Percentiles rank a stretch among this genome's conserved stretches.
These are phyloP conservation scores for Allantophomopsis cytisporea DNA, from an alignment of 2,329 filamentous ascomycete genomes.

Conservation along the genomic window DNA sequence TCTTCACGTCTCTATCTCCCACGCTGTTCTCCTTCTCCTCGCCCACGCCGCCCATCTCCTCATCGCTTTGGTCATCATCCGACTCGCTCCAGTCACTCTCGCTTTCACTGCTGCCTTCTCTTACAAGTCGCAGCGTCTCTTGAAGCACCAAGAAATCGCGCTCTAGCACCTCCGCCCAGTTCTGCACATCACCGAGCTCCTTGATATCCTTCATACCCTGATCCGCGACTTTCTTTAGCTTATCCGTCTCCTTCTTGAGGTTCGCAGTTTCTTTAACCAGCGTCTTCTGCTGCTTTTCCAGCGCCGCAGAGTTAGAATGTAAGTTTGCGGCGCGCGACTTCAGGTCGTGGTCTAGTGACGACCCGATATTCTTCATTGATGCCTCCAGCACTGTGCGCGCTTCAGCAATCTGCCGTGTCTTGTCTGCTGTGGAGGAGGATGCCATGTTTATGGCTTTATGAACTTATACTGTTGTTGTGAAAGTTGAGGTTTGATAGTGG, in stretches of 20 bases:
- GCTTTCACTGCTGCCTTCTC: slow-evolving; percentile 17
- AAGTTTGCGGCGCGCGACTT: slow-evolving; percentile 54
- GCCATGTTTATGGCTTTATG: neutral
- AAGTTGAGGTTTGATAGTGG: too few relatives aligned
- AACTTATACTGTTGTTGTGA: too few relatives aligned
- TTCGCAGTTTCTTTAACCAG: slow-evolving; percentile 44
- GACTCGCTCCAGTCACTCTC: neutral
- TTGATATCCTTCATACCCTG: slow-evolving; percentile 53
- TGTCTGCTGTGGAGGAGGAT: neutral
- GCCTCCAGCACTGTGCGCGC: slow-evolving; percentile 46
- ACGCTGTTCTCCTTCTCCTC: neutral
- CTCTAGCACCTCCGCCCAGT: slow-evolving; percentile 77
- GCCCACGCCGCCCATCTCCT: neutral
- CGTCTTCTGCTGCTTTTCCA: slow-evolving; percentile 54
- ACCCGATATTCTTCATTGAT: slow-evolving; percentile 38
- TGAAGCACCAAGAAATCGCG: slow-evolving; percentile 49
- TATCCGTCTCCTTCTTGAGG: slow-evolving; percentile 49
- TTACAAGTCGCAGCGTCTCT: slow-evolving; percentile 47
- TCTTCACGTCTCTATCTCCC: neutral
- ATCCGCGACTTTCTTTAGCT: slow-evolving; percentile 48
- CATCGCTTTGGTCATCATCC: neutral
- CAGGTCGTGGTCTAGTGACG: slow-evolving; percentile 56
- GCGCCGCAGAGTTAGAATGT: slow-evolving; percentile 52
- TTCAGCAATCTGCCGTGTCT: slow-evolving; percentile 29
- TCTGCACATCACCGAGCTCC: slow-evolving; percentile 71